Percentiles rank a stretch among this genome's conserved stretches.
Evolutionary conservation across 805 yeast species (phyloP).

Genomic region (Zygotorulaspora chibaensis): DNA sequence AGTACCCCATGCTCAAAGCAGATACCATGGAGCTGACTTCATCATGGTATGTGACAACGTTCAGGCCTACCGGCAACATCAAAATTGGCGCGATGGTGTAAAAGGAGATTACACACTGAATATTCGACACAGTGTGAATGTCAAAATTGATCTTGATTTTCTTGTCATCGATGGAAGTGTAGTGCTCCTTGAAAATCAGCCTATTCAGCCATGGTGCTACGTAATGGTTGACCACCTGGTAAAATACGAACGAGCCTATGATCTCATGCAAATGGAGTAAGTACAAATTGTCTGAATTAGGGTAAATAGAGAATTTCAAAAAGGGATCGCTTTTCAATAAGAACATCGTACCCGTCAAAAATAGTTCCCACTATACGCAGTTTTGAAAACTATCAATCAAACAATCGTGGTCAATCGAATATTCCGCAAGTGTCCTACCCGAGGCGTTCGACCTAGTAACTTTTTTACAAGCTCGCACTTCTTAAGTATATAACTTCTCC

Average conservation of each 20-base stretch:
- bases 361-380: neutral
- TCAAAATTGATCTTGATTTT: constrained; percentile 71
- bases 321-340: constrained; percentile 25
- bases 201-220: constrained; percentile 51
- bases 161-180: constrained; percentile 42
- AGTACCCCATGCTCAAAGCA: constrained; percentile 77
- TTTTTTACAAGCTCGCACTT: neutral
- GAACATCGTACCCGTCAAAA: constrained; percentile 7
- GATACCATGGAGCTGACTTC: constrained; percentile 74
- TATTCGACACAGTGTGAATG: constrained; percentile 83
- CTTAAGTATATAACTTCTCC: neutral
- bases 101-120: constrained; percentile 71
- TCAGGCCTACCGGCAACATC: constrained; percentile 45
- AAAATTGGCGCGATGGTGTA: constrained; percentile 56
- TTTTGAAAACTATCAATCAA: neutral
- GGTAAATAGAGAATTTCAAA: constrained; percentile 27
- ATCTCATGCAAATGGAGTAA: constrained; percentile 75
- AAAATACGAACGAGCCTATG: constrained; percentile 53
- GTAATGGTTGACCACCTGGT: constrained; percentile 46
- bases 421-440: neutral
- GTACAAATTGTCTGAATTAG: constrained; percentile 40
- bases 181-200: constrained; percentile 47
- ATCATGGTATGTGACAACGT: constrained; percentile 62
- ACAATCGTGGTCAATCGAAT: neutral
- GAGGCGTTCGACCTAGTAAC: too few relatives aligned